Percentiles rank a stretch among this genome's conserved stretches.
phyloP scores from a whole-genome alignment of 73 alveolate genomes.

The Tetrahymena elliotti region DNA sequence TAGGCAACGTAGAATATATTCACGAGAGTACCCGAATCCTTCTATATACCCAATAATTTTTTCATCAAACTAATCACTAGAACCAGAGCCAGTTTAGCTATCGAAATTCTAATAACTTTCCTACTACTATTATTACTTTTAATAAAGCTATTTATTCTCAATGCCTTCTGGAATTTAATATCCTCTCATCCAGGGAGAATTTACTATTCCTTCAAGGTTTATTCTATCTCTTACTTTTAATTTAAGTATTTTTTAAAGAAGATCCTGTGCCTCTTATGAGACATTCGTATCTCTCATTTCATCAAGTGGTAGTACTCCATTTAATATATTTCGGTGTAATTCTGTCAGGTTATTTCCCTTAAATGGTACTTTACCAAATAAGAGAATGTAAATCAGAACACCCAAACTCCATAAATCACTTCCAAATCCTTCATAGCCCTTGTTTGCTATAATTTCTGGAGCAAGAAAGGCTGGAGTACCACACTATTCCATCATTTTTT shows the following conservation, averaged over 20 bases:
- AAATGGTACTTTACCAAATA: slow-evolving; percentile 93
- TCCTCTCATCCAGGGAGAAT: slow-evolving; percentile 48
- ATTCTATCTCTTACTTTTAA: slow-evolving; percentile 38
- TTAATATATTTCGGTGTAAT: slow-evolving; percentile 49
- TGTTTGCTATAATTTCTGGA: slow-evolving; percentile 91
- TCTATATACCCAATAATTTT: slow-evolving; percentile 4
- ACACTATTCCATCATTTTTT: slow-evolving; percentile 87
- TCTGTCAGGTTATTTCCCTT: slow-evolving; percentile 87
- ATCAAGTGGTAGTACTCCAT: slow-evolving; percentile 24
- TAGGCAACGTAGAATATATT: slow-evolving; percentile 15
- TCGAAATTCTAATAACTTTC: background rate
- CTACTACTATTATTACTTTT: background rate
- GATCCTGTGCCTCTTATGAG: slow-evolving; percentile 38
- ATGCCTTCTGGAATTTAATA: background rate
- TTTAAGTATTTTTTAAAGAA: slow-evolving; percentile 39
- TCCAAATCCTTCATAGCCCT: slow-evolving; percentile 92
- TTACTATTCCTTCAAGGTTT: slow-evolving; percentile 20
- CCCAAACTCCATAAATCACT: slow-evolving; percentile 98
- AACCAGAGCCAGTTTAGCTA: background rate
- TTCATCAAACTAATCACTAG: background rate
- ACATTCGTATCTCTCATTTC: slow-evolving; percentile 30
- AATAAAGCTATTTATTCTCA: background rate
- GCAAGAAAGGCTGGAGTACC: slow-evolving; percentile 99
- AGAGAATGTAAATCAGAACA: slow-evolving; percentile 78
- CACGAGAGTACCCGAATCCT: slow-evolving; percentile 30